phyloP scores from a whole-genome alignment of 2,329 filamentous ascomycete species.

The Fusarium sp. region DNA sequence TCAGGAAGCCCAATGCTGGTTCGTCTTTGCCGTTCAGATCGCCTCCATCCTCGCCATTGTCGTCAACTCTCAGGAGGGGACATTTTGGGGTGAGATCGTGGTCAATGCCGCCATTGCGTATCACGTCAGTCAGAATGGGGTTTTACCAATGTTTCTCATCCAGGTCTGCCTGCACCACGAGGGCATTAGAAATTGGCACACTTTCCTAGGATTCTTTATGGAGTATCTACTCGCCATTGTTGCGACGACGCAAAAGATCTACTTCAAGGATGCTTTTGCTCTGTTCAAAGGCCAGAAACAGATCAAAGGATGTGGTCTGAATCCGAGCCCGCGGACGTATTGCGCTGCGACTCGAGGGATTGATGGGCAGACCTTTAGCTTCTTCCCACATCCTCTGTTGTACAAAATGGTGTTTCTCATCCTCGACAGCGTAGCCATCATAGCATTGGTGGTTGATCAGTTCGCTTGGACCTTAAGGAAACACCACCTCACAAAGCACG shows the following conservation, averaged over 20 bases:
- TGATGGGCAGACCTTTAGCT: slow-evolving; percentile 47
- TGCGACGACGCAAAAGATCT: slow-evolving; percentile 50
- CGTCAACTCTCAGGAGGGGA: slow-evolving; percentile 52
- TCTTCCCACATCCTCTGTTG: slow-evolving; percentile 50
- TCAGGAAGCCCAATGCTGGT: slow-evolving; percentile 52
- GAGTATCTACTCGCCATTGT: slow-evolving; percentile 51
- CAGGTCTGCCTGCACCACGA: slow-evolving; percentile 52
- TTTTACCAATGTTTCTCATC: slow-evolving; percentile 51
- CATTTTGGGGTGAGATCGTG: slow-evolving; percentile 52
- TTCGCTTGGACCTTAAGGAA: slow-evolving; percentile 50
- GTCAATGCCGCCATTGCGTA: slow-evolving; percentile 51
- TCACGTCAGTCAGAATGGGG: slow-evolving; percentile 50
- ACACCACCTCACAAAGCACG: slow-evolving; percentile 46
- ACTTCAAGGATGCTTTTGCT: slow-evolving; percentile 47
- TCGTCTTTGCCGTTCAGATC: slow-evolving; percentile 52
- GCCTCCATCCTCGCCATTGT: slow-evolving; percentile 53
- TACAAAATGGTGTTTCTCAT: slow-evolving; percentile 51
- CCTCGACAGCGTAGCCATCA: slow-evolving; percentile 50
- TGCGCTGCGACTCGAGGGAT: slow-evolving; percentile 49
- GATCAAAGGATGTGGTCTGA: slow-evolving; percentile 47
- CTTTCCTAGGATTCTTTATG: slow-evolving; percentile 51
- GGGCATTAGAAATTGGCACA: slow-evolving; percentile 53
- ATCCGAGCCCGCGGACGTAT: slow-evolving; percentile 51
- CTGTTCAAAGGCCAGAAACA: slow-evolving; percentile 47
- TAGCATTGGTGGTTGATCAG: slow-evolving; percentile 48